Base-by-base conservation (phyloP, 2,329 filamentous ascomycete genomes). In the Mycosphaerella sp. region DNA sequence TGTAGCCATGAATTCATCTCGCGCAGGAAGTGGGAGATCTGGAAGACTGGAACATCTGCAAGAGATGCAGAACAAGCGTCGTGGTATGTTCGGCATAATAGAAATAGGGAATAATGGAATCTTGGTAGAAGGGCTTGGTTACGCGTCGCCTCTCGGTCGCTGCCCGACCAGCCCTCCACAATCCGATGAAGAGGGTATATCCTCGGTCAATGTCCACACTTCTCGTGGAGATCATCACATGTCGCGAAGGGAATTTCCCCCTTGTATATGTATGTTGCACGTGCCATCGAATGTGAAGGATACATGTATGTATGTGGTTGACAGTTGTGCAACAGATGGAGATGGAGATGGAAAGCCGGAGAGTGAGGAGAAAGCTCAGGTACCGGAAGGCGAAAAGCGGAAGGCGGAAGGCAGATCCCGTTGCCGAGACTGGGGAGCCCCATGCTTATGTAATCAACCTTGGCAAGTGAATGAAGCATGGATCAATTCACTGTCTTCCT, bases 111-210 rank as follows among this genome's bases (percentile, higher is more conserved):
- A 30, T 25, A 14, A 35, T 39, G 27, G 21, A 41, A 48, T 40
- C 27, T 39, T 41, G 37, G 16, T 41, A 10, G 14, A 41, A 32
- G 17, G 21, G 17, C 37, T 21, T 18, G 37, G 14, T 21, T 10
- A 41, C 37, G 45, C 30, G 45, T 49, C 45, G 37, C 6, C 21
- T 6, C 21, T 21, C 21, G 21, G 21, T 49, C 16, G 45, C 37
- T 49, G 45, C 45, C 45, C 45, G 39, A 49, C 37, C 28, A 28
- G 21, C 36, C 37, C 45, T 49, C 45, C 45, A 49, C 47, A 43
- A 50, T 50, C 41, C 47, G 47, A 30, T 50, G 28, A 25, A 16
- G 10, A 44, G 47, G 40, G 21, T 4, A 18, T 4, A 18, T 39
- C 9, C 36, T 39, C n/a, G 30, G 30, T 32, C 32, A 2, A 18